These are phyloP conservation scores for Trichophyton simii DNA, from an alignment of 2,329 filamentous ascomycete genomes.

Conservation along the genomic window DNA sequence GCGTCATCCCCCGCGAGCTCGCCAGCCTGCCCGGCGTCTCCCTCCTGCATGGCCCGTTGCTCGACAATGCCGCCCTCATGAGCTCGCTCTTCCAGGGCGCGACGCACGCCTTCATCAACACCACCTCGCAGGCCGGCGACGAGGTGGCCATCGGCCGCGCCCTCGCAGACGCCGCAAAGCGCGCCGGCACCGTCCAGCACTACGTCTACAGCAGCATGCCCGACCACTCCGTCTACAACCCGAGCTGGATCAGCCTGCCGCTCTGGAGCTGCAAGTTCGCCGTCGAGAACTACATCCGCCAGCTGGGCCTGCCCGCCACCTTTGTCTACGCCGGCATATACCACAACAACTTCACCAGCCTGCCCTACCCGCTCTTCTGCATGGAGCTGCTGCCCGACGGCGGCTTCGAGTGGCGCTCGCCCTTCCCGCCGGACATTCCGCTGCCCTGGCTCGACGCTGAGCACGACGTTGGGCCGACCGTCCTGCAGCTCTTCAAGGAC, in stretches of 20 bases:
- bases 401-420: constrained; percentile 83
- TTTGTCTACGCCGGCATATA: constrained; percentile 97
- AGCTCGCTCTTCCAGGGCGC: constrained; percentile 68
- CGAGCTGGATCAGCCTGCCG: constrained; percentile 68
- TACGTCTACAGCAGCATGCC: constrained; percentile 97
- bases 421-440: constrained; percentile 78
- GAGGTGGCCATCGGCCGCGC: constrained; percentile 81
- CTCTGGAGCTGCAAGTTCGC: constrained; percentile 88
- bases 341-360: constrained; percentile 96
- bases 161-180: constrained; percentile 78
- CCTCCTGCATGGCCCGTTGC: constrained; percentile 51
- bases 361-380: constrained; percentile 86
- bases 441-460: constrained; percentile 94
- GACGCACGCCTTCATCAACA: constrained; percentile 93
- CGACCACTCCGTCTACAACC: constrained; percentile 70
- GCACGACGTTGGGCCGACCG: constrained; percentile 84
- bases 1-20: constrained; percentile 79
- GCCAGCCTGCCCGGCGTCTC: constrained; percentile 70
- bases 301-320: constrained; percentile 70
- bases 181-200: constrained; percentile 63
- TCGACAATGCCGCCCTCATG: constrained; percentile 62
- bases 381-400: constrained; percentile 79
- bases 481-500: constrained; percentile 92
- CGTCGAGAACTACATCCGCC: constrained; percentile 79
- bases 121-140: constrained; percentile 80